Evolutionary conservation across 1,284 basidiomycete species (phyloP).

Genomic region (Moniliophthora roreri): DNA sequence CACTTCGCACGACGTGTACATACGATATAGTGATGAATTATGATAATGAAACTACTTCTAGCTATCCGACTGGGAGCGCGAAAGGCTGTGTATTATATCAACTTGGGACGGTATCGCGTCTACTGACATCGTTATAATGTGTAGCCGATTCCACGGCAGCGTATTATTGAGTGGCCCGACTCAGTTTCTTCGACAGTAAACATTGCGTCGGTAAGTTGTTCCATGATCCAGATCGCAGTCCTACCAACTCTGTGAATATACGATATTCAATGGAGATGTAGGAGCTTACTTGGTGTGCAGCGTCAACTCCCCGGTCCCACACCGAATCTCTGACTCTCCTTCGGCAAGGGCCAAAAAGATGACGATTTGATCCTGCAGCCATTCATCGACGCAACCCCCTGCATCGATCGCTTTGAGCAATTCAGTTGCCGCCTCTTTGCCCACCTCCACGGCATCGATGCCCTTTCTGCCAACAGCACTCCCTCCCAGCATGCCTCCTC

Average conservation of each 20-base stretch:
- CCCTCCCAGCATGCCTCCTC: constrained; percentile 63
- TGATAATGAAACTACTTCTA: too few relatives aligned
- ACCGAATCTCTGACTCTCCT: constrained; percentile 54
- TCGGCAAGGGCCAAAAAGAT: constrained; percentile 71
- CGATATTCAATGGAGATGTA: neutral
- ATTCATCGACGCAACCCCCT: constrained; percentile 70
- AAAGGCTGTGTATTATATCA: too few relatives aligned
- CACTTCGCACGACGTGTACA: too few relatives aligned
- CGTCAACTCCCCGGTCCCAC: constrained; percentile 52
- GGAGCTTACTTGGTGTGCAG: constrained; percentile 60
- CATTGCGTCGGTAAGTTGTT: constrained; percentile 61
- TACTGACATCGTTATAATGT: constrained; percentile 9
- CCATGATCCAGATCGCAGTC: constrained; percentile 71
- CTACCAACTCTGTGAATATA: constrained; percentile 30
- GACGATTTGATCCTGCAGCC: constrained; percentile 69
- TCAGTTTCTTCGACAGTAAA: constrained; percentile 45
- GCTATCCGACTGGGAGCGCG: too few relatives aligned
- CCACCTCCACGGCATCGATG: constrained; percentile 43
- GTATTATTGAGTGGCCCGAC: constrained; percentile 38
- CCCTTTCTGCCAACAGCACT: constrained; percentile 58
- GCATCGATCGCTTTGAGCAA: constrained; percentile 52
- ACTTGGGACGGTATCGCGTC: too few relatives aligned
- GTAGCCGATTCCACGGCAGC: constrained; percentile 60
- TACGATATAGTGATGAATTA: too few relatives aligned
- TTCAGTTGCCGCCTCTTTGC: constrained; percentile 56